Base-by-base conservation (phyloP, 2,329 filamentous ascomycete species). In the Colletotrichum sp. region DNA sequence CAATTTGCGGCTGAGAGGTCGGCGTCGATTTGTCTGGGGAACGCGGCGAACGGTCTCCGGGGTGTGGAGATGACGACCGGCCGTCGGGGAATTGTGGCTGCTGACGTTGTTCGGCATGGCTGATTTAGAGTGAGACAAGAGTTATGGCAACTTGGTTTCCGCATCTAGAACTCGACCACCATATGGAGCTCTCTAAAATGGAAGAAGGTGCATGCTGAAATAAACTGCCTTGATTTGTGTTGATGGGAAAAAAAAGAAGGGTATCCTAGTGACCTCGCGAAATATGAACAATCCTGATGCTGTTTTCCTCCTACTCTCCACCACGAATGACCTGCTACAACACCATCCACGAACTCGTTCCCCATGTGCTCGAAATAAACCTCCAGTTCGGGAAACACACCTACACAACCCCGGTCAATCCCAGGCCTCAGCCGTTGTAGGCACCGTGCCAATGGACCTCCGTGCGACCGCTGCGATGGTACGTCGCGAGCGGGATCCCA, bases 381-480 rank as follows among this genome's bases (percentile, higher is more conserved):
- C n/a, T 52, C 43, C 43, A n/a, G 7, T 13, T 3, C n/a, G 18
- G 18, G 38, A 36, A 26, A n/a, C 16, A 32, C 36, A 32, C 3
- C 5, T 6, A 15, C 18, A 16, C 18, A 43, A 30, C 38, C 32
- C 21, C 9, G 10, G 18, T 34, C 36, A 3, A 32, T 13, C 21
- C 48, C 60, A 10, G 24, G 5, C 24, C 5, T 65, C 24, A 71
- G 2, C 65, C 52, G 16, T 71, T 48, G 18, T 67, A 69, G 4
- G 72, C 67, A 21, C 61, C 58, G 32, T 77, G 79, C 55, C 78
- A 77, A 24, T 80, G 77, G 8, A 79, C 76, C 60, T 80, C 79
- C 15, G 79, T 80, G 30, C 78, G 75, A 28, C 79, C 79, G 30
- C 79, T 80, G 9, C 79, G 78, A 43, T 80, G 79, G 58, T 80